Conservation (phyloP, 2,329 filamentous ascomycete species). For the Scedosporium dehoogii region DNA sequence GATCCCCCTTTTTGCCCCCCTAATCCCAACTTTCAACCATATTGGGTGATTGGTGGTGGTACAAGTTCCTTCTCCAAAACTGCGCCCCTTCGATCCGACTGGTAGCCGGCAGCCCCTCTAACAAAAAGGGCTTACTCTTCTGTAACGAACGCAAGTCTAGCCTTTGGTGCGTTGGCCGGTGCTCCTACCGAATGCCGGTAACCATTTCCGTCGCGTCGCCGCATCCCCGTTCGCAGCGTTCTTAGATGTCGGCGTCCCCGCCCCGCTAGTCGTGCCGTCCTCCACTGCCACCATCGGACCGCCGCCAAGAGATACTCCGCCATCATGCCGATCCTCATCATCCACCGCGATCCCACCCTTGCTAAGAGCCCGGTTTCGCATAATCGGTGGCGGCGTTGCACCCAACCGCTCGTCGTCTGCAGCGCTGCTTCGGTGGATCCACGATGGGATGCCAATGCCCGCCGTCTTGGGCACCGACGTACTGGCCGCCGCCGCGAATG, state of each 20-base stretch:
- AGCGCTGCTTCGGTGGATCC: constrained; percentile 23
- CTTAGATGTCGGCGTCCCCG: not conserved
- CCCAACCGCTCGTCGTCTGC: constrained; percentile 34
- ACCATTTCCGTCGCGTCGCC: constrained; percentile 18
- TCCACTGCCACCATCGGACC: constrained; percentile 3
- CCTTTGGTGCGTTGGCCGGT: constrained; percentile 19
- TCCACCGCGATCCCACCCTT: not conserved
- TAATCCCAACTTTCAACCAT: too few species aligned
- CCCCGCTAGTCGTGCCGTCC: constrained; percentile 2
- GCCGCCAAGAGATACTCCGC: constrained; percentile 11
- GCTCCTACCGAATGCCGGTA: constrained; percentile 20
- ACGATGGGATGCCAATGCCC: constrained; percentile 29
- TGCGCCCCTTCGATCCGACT: too few species aligned
- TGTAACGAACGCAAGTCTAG: not conserved
- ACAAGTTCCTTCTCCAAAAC: too few species aligned
- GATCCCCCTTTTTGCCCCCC: too few species aligned
- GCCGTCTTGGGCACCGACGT: constrained; percentile 12
- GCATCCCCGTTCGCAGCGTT: constrained; percentile 7
- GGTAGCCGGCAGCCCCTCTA: too few species aligned
- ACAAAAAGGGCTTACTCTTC: not conserved
- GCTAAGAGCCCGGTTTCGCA: constrained; percentile 27
- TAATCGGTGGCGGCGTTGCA: constrained; percentile 47
- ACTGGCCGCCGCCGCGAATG: constrained; percentile 6
- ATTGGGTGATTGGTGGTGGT: too few species aligned
- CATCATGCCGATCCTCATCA: constrained; percentile 6